Evolutionary conservation across 2,329 filamentous ascomycete genomes (phyloP), one percentile per base, ranked within the genome.

Genomic region (Colletotrichum camelliae): DNA sequence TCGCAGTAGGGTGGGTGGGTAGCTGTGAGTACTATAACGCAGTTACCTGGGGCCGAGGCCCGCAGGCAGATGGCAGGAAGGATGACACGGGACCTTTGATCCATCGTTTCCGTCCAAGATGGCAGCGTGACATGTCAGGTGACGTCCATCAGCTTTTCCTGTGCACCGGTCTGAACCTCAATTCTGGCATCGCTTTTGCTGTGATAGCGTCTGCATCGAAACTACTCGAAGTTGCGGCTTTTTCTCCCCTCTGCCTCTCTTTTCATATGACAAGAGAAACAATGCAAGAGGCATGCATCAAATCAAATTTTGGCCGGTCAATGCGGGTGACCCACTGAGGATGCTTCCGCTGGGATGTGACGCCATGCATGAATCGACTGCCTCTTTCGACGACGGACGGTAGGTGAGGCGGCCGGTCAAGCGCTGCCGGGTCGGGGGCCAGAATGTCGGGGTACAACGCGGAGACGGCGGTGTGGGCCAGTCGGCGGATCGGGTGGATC

Each of bases 291-390:
- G 39, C 39, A 27, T 21, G 62, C 33, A 52, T 71, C 67, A 18
- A 66, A 60, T 66, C 27, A 64, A 74, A 70, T 60, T 58, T 61
- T 58, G 35, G 12, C n/a, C 16, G 3, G 18, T 74, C 31, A 37
- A 74, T 74, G 72, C 72, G 18, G 7, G 13, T 61, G 72, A 74
- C 52, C 72, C 72, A 71, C 72, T 29, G 21, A 6, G n/a, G 13
- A 31, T 61, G 62, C 37, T 31, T 55, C 55, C 37, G 39, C 67
- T 43, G 13, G 67, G 52, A 60, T 74, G 29, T 16, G 29, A 60
- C 48, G 27, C 24, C 58, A 37, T 70, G 72, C 72, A 71, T 74
- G 72, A 66, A 35, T 48, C 60, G 48, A 24, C 16, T 35, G 29
- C 13, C 35, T 13, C 12, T 64, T 39, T 18, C 8, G 31, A 43